phyloP scores from a whole-genome alignment of 441 rosid species.

The Eutrema salsugineum region DNA sequence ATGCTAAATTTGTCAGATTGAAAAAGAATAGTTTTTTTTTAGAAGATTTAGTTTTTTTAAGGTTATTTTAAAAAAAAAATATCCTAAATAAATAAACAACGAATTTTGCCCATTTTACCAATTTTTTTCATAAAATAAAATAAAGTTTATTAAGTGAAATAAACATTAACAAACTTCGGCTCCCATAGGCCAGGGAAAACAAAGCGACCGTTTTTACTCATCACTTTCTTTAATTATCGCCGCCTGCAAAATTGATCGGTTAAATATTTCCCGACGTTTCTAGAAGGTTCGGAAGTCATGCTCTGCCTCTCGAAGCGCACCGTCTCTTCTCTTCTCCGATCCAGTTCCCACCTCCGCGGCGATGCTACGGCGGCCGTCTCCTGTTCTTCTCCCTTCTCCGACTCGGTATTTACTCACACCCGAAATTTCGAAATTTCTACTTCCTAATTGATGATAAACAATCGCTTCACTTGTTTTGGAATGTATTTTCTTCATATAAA shows the following conservation, averaged over 20 bases:
- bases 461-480: background rate
- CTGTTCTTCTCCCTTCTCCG: slow-evolving; percentile 17
- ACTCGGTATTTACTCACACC: background rate
- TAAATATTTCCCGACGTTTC: background rate
- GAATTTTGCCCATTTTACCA: background rate
- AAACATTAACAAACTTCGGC: background rate
- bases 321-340: slow-evolving; percentile 19
- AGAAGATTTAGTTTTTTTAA: too few species aligned
- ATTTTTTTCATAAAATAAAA: background rate
- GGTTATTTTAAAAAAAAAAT: too few species aligned
- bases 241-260: slow-evolving; percentile 6
- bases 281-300: slow-evolving; percentile 14
- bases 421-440: background rate
- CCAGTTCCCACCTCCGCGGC: slow-evolving; percentile 1
- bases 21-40: too few species aligned
- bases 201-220: background rate
- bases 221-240: background rate
- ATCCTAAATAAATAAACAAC: too few species aligned
- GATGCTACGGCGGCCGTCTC: slow-evolving; percentile 16
- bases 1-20: too few species aligned
- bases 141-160: background rate
- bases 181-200: background rate
- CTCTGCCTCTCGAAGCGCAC: slow-evolving; percentile 21
- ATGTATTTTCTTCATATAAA: background rate
- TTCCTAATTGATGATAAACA: background rate